Conservation (phyloP, 495 filamentous ascomycete genomes). For the Penicillium steckii region DNA sequence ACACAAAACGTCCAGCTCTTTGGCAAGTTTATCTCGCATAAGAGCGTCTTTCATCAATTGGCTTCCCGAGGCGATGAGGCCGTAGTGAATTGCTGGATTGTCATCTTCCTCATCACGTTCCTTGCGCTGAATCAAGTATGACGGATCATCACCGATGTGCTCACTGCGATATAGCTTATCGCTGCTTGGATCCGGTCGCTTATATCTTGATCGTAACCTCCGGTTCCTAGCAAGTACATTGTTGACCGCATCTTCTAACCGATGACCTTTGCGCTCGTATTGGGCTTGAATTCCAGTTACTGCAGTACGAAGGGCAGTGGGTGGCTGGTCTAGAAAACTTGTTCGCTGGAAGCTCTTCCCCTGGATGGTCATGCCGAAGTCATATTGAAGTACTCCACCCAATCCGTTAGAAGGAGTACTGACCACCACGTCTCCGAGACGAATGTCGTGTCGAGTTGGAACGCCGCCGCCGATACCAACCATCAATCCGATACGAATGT, state of each 20-base stretch:
- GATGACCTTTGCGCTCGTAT: constrained; percentile 16
- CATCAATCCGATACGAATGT: constrained; percentile 9
- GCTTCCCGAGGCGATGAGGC: constrained; percentile 16
- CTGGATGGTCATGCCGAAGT: constrained; percentile 14
- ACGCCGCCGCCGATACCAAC: constrained; percentile 30
- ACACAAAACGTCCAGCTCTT: constrained; percentile 10
- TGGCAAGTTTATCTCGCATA: constrained; percentile 5
- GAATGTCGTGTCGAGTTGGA: constrained; percentile 21
- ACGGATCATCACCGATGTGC: not conserved
- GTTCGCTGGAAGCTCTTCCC: constrained; percentile 1
- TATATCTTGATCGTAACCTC: not conserved
- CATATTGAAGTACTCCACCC: constrained; percentile 19
- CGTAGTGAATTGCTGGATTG: constrained; percentile 15
- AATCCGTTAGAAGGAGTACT: constrained; percentile 2
- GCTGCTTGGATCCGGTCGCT: not conserved
- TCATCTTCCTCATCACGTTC: constrained; percentile 1
- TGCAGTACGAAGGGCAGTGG: constrained; percentile 18
- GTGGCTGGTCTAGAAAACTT: constrained; percentile 21
- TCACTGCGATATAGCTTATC: not conserved
- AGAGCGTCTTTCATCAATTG: constrained; percentile 8
- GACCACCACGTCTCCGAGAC: constrained; percentile 22
- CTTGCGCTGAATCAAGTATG: not conserved
- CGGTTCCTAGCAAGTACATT: constrained; percentile 12
- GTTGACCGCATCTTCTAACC: constrained; percentile 8
- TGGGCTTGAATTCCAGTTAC: constrained; percentile 4